Conservation (phyloP, 306 rosid species). For the Rosa multiflora region DNA sequence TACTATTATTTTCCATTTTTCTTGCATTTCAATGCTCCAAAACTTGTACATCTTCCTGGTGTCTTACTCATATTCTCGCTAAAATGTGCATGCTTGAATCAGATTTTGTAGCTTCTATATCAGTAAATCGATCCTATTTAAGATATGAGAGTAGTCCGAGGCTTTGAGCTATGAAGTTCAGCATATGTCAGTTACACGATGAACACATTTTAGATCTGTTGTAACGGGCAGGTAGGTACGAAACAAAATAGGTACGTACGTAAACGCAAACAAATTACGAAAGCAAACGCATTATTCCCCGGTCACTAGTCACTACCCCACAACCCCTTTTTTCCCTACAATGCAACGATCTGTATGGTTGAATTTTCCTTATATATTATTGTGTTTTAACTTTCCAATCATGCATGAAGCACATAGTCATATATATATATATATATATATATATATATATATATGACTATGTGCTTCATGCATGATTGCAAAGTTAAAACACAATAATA, state of each 20-base stretch:
- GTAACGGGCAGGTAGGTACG: not conserved
- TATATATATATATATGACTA: too few relatives aligned
- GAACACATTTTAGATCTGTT: not conserved
- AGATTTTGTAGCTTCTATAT: not conserved
- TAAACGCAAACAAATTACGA: not conserved
- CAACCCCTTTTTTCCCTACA: not conserved
- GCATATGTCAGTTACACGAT: not conserved
- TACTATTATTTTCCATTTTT: not conserved
- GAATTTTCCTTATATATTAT: not conserved
- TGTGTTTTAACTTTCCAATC: not conserved
- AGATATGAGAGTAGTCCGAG: not conserved
- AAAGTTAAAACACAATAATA: too few relatives aligned
- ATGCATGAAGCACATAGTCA: not conserved
- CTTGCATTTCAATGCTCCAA: too few relatives aligned
- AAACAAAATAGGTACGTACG: not conserved
- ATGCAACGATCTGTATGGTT: too few relatives aligned
- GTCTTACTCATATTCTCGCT: not conserved
- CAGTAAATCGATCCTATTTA: too few relatives aligned
- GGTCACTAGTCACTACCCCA: not conserved
- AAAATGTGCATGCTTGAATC: not conserved
- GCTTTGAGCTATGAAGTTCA: not conserved
- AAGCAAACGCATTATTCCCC: not conserved
- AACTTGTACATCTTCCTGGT: too few relatives aligned
- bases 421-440: too few relatives aligned
- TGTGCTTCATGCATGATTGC: too few relatives aligned